Base-by-base conservation (phyloP, 768 basidiomycete genomes). In the Tylopilus cervinicoccineus region DNA sequence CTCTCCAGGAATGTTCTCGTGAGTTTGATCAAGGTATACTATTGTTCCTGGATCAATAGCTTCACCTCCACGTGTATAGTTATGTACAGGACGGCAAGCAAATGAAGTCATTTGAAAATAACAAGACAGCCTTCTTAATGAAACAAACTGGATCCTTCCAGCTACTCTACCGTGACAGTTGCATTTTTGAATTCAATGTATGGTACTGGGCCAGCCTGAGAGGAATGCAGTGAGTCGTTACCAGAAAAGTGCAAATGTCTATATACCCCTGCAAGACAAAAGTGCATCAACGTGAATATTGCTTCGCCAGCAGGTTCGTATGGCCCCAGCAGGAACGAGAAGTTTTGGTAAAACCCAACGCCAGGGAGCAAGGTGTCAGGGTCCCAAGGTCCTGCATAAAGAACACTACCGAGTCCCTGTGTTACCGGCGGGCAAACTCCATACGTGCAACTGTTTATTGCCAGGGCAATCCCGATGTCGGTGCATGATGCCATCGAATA, bases 311-410 rank as follows among this genome's bases (percentile, higher is more conserved):
- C 38, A 4, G 46, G 47, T 36, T 51, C 27, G 29, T 62, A 51
- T 26, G 53, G 47, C 13, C 38, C 39, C 27, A 51, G 34, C 29
- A 44, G 34, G 28, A 56, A 44, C 8, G 54, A 54, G 17, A 64
- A 56, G 46, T 55, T 63, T 31, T 56, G 55, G 39, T 65, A 62
- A 46, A 36, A 48, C 27, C 52, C 58, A 5, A 48, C 22, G 6
- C 33, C 42, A 22, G 46, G 43, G 4, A 23, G 24, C 11, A 41
- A 22, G 27, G 37, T 47, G n/a, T 26, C 6, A 12, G 48, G 56
- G 9, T 51, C 38, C 54, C 51, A 59, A 6, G 48, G 32, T 8
- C 61, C 61, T 8, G 63, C 58, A 29, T 61, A 59, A 16, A 57
- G 51, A 2, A 55, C 50, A 10, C 38, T 50, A 4, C 54, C 61